Evolutionary conservation across 2,329 filamentous ascomycete species (phyloP).

Genomic region (Tolypocladium tropicale): DNA sequence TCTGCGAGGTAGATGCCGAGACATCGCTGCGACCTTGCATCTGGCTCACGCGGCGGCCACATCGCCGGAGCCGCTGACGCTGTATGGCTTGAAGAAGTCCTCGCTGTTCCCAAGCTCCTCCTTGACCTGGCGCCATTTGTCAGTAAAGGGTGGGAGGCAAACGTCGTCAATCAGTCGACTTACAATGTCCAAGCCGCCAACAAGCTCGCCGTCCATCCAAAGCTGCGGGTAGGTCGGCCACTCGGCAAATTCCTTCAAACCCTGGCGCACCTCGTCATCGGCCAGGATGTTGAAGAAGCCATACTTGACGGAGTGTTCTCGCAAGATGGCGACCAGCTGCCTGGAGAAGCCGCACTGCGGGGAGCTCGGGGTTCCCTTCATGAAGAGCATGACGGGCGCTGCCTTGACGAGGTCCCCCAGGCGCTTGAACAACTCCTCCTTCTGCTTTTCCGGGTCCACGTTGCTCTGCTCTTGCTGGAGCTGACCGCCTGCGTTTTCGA

Average conservation of each 20-base stretch:
- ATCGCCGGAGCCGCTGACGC: conserved; percentile 36
- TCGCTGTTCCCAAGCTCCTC: conserved; percentile 81
- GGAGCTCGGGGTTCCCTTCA: conserved; percentile 86
- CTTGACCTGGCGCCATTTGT: conserved; percentile 55
- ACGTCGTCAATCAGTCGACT: conserved; percentile 27
- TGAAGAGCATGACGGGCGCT: conserved; percentile 96
- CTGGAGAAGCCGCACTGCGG: conserved; percentile 91
- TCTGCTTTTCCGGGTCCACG: conserved; percentile 47
- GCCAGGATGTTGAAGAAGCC: conserved; percentile 99
- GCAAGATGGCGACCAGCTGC: conserved; percentile 75
- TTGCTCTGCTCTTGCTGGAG: conserved; percentile 31
- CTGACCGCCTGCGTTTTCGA: conserved; percentile 24
- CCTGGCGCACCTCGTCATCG: conserved; percentile 93
- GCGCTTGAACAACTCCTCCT: conserved; percentile 77
- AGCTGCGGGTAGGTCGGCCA: conserved; percentile 98
- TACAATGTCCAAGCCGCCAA: conserved; percentile 93
- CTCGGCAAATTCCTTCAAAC: conserved; percentile 93
- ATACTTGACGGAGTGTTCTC: conserved; percentile 87
- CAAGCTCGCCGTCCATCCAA: conserved; percentile 81
- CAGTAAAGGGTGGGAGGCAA: conserved; percentile 3
- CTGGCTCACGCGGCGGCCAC: conserved; percentile 19
- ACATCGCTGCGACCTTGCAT: not conserved
- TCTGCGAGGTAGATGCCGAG: not conserved
- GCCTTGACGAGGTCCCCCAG: conserved; percentile 83
- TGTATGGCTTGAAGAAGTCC: conserved; percentile 72